Conservation (phyloP, 352 stramenopile genomes). For the Pythium grandisporangium region DNA sequence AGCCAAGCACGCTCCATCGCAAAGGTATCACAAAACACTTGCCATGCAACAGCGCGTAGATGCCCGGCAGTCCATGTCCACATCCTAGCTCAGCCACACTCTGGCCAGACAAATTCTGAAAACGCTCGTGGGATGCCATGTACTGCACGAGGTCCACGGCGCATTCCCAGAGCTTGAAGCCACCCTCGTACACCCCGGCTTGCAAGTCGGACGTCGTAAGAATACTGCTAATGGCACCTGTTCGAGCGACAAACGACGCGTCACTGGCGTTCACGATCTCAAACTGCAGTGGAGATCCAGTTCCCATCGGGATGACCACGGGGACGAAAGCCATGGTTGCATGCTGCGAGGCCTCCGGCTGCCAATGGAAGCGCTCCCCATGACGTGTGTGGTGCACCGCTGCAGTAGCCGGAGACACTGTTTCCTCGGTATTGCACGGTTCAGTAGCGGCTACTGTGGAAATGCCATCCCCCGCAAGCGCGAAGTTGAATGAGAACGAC, state of each 20-base stretch:
- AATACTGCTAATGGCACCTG: constrained; percentile 51
- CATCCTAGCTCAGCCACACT: constrained; percentile 71
- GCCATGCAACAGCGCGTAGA: constrained; percentile 65
- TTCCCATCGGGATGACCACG: constrained; percentile 18
- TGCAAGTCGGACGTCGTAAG: constrained; percentile 69
- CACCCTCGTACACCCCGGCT: constrained; percentile 76
- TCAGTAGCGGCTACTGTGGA: not conserved
- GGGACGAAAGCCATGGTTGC: constrained; percentile 13
- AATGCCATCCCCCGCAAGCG: constrained; percentile 13
- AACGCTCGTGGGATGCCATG: constrained; percentile 12
- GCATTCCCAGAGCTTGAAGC: constrained; percentile 85
- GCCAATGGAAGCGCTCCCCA: constrained; percentile 45
- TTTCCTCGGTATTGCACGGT: not conserved
- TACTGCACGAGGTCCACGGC: constrained; percentile 57
- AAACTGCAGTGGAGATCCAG: constrained; percentile 20
- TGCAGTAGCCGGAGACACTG: not conserved
- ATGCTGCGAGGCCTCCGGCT: not conserved
- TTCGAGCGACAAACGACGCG: constrained; percentile 32
- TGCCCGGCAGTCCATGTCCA: constrained; percentile 68
- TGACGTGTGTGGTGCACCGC: constrained; percentile 18
- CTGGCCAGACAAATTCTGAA: constrained; percentile 15
- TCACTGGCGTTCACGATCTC: constrained; percentile 59
- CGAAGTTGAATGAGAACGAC: constrained; percentile 70
- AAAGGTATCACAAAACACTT: not conserved
- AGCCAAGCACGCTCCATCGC: not conserved